phyloP scores from a whole-genome alignment of 305 asterid species.

The Petunia hybrid region DNA sequence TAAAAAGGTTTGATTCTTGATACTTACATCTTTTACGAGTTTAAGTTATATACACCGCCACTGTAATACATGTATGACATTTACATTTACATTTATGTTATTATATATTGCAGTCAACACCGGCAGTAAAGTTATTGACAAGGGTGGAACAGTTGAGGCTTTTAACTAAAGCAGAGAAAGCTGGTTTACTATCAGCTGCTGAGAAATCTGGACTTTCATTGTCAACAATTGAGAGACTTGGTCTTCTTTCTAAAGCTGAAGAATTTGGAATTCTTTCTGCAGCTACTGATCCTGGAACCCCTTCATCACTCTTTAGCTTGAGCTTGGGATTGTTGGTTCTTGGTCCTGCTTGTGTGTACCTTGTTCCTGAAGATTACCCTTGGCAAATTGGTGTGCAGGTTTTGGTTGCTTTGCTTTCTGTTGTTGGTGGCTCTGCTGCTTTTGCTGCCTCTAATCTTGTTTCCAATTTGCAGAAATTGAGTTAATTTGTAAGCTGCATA shows the following conservation, averaged over 20 bases:
- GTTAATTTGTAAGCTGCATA: conserved; percentile 26
- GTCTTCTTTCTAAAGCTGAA: conserved; percentile 87
- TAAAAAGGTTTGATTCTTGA: conserved; percentile 56
- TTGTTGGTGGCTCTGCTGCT: conserved; percentile 84
- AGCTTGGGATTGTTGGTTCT: conserved; percentile 60
- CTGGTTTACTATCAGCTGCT: conserved; percentile 89
- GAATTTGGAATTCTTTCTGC: conserved; percentile 83
- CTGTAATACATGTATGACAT: no score
- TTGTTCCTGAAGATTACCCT: conserved; percentile 87
- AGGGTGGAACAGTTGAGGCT: conserved; percentile 88
- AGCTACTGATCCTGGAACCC: conserved; percentile 77
- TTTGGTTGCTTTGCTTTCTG: conserved; percentile 59
- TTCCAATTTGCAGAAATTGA: conserved; percentile 77
- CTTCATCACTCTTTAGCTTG: conserved; percentile 63
- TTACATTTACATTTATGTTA: not conserved
- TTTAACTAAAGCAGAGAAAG: conserved; percentile 88
- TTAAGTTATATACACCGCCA: no score
- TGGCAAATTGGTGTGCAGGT: conserved; percentile 88
- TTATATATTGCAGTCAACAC: conserved; percentile 37
- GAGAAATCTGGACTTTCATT: conserved; percentile 77
- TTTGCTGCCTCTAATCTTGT: conserved; percentile 90
- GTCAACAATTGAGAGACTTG: conserved; percentile 75
- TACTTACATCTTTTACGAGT: not conserved
- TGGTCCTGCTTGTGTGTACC: conserved; percentile 70
- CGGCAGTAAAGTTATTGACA: conserved; percentile 73